Evolutionary conservation across 192 early-diverging fungal genomes (phyloP), one percentile per base, ranked within the genome.

Genomic region (Obelidium mucronatum): DNA sequence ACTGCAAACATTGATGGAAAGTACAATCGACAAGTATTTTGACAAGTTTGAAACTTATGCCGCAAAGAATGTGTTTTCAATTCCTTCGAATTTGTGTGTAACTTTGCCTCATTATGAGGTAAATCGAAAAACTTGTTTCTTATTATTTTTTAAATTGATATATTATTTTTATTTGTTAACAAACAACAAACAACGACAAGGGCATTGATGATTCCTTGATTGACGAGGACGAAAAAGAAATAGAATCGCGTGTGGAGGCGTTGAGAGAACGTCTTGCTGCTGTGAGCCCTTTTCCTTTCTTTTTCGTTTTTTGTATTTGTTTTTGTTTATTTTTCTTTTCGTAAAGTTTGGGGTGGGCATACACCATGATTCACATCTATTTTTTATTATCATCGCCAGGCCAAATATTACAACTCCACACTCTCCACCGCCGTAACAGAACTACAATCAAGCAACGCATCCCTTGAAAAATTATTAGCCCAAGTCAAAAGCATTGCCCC

Each of bases 1-100:
- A 72, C 85, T 93, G 0, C 91, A 93, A 75, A 94, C 93, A 33
- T 76, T 95, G 34, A 79, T 95, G 15, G 94, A 95, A 75, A 81
- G 91, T 31, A 82, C 89, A 3, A 89, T 96, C 61, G 95, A 95
- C 76, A 90, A 90, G 72, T 86, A 89, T 73, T 95, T 95, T 87
- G 95, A 95, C 79, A 85, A 88, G 35, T 93, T 93, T 76, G 94
- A 96, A 75, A 79, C 94, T 8, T 94, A 92, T 70, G 85, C 84
- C 0, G 82, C 92, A 67, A 86, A 90, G 52, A 93, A 93, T 51
- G 83, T 95, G 66, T 94, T 96, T 53, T 84, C 82, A 39, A 77
- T 95, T 31, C 92, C 91, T 1, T 74, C 82, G 19, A 85, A 88
- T 68, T 72, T 90, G 17, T 75, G 75, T 40, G 79, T 91, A 35